phyloP scores from a whole-genome alignment of 179 eudicot species.

The Heliamphora pulchella region DNA sequence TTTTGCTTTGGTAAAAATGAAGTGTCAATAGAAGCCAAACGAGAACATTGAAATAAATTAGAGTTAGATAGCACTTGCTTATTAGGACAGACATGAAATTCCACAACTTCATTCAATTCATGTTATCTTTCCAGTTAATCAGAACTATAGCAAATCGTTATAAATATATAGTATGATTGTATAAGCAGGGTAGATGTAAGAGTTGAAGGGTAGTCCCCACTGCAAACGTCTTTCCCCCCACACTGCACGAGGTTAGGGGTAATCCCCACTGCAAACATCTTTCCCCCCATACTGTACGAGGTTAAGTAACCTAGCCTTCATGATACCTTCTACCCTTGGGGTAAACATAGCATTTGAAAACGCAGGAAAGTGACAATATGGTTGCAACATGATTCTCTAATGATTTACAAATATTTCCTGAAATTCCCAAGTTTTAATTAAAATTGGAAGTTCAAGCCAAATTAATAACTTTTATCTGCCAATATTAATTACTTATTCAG shows the following conservation, averaged over 20 bases:
- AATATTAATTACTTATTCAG: not conserved
- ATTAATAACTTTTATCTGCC: not conserved
- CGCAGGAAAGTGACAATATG: not conserved
- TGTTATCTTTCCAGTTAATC: not conserved
- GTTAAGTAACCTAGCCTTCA: not conserved
- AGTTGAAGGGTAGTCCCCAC: not conserved
- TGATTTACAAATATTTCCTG: no score
- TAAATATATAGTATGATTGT: no score
- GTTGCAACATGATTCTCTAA: not conserved
- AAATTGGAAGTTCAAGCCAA: no score
- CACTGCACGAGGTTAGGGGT: not conserved
- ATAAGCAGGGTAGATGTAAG: not conserved
- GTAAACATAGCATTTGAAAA: not conserved
- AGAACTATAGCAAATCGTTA: not conserved
- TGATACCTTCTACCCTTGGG: not conserved
- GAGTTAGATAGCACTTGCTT: not conserved
- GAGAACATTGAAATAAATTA: not conserved
- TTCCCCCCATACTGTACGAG: not conserved
- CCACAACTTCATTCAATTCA: not conserved
- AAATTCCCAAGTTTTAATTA: no score
- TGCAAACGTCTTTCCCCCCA: not conserved
- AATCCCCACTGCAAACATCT: not conserved
- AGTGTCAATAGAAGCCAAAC: not conserved
- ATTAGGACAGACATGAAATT: not conserved
- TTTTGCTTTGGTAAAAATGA: not conserved